phyloP scores from a whole-genome alignment of 257 asterid genomes.

The Nicotiana knightiana region DNA sequence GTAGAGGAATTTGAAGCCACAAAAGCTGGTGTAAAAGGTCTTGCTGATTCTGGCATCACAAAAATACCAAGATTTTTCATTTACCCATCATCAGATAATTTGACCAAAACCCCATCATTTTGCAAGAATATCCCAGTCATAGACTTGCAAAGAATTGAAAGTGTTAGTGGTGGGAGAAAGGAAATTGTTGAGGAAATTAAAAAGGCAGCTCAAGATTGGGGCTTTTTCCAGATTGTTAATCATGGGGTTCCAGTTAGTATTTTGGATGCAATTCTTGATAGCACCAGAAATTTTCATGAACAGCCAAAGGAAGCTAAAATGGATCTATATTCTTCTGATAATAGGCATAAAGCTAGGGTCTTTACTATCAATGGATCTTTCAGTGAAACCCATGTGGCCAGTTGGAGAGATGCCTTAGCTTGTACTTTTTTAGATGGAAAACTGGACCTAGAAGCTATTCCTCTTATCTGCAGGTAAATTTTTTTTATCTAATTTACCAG shows the following conservation, averaged over 20 bases:
- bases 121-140: slow-evolving; percentile 29
- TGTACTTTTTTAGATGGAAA: slow-evolving; percentile 39
- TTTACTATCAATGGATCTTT: slow-evolving; percentile 42
- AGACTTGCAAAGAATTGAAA: slow-evolving; percentile 38
- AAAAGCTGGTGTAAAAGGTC: slow-evolving; percentile 69
- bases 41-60: slow-evolving; percentile 49
- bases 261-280: slow-evolving; percentile 34
- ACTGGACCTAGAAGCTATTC: slow-evolving; percentile 37
- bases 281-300: slow-evolving; percentile 47
- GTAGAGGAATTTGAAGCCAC: slow-evolving; percentile 45
- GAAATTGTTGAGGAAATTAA: slow-evolving; percentile 42
- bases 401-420: slow-evolving; percentile 67
- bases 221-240: slow-evolving; percentile 62
- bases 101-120: neutral
- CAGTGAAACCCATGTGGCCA: slow-evolving; percentile 34
- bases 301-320: slow-evolving; percentile 50
- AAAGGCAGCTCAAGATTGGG: slow-evolving; percentile 50
- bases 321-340: slow-evolving; percentile 48
- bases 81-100: slow-evolving; percentile 15
- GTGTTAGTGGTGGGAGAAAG: slow-evolving; percentile 13
- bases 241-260: slow-evolving; percentile 57
- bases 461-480: slow-evolving; percentile 51
- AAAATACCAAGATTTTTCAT: slow-evolving; percentile 54
- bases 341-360: slow-evolving; percentile 31
- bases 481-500: neutral